Conservation (phyloP, 2,329 filamentous ascomycete species). For the Exserohilum rostratum region DNA sequence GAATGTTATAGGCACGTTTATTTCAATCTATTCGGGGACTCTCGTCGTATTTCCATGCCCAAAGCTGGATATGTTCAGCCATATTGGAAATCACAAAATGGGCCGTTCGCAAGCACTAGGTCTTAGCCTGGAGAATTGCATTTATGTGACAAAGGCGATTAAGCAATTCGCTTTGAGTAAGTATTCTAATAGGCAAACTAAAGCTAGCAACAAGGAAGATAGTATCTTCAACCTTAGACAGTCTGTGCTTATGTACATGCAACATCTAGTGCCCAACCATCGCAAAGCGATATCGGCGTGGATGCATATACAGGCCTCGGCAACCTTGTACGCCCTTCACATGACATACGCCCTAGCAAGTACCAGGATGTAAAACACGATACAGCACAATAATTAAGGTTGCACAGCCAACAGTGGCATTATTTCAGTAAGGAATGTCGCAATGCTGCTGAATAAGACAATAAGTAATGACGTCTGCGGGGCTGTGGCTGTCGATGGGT, state of each 20-base stretch:
- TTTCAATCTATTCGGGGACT: too few relatives aligned
- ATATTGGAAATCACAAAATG: too few relatives aligned
- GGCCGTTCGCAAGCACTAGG: too few relatives aligned
- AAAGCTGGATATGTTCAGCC: too few relatives aligned
- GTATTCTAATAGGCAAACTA: too few relatives aligned
- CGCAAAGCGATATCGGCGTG: neutral
- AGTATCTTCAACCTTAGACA: neutral
- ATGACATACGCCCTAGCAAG: neutral
- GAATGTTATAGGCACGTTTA: too few relatives aligned
- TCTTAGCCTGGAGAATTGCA: too few relatives aligned
- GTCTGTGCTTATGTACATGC: neutral
- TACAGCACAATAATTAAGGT: neutral
- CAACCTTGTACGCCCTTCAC: neutral
- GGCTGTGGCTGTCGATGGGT: conserved; percentile 4
- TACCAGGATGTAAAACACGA: neutral
- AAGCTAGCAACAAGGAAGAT: too few relatives aligned
- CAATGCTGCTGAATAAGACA: neutral
- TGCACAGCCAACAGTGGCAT: neutral
- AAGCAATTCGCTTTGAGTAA: too few relatives aligned
- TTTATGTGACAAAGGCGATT: too few relatives aligned
- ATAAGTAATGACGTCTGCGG: conserved; percentile 13
- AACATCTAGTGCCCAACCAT: neutral
- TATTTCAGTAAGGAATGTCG: neutral
- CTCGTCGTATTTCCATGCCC: too few relatives aligned
- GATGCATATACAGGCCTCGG: neutral